Conservation (phyloP, 495 filamentous ascomycete genomes). For the Neurospora tetrasperma region DNA sequence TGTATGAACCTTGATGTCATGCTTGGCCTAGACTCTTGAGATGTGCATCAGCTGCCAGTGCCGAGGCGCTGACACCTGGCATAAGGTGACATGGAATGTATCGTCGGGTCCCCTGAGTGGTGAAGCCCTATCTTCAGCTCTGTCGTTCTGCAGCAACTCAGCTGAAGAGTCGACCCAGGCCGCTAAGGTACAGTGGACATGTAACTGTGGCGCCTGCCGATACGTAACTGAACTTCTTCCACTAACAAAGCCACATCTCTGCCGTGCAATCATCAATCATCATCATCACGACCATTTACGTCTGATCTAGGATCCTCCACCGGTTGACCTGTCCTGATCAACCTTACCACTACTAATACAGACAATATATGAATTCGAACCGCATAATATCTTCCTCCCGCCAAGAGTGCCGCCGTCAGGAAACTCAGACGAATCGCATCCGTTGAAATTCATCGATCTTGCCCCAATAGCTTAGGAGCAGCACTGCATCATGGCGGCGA, state of each 20-base stretch:
- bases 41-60: not conserved
- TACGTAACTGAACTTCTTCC: not conserved
- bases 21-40: not conserved
- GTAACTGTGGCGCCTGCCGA: not conserved
- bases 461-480: not conserved
- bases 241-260: not conserved
- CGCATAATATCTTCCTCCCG: not conserved
- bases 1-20: not conserved
- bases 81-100: not conserved
- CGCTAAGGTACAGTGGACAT: not conserved
- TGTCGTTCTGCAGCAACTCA: not conserved
- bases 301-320: not conserved
- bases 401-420: fast-evolving
- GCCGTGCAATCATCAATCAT: not conserved
- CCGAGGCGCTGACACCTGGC: not conserved
- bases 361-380: not conserved
- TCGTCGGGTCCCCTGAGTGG: not conserved
- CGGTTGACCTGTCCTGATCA: not conserved
- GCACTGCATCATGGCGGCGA: slow-evolving; percentile 47
- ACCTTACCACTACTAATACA: not conserved
- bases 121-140: not conserved
- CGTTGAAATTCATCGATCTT: not conserved
- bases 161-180: not conserved
- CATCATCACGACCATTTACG: not conserved
- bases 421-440: not conserved